These are phyloP conservation scores for Flagelloscypha sp. DNA, from an alignment of 768 basidiomycete species.

Conservation along the genomic window DNA sequence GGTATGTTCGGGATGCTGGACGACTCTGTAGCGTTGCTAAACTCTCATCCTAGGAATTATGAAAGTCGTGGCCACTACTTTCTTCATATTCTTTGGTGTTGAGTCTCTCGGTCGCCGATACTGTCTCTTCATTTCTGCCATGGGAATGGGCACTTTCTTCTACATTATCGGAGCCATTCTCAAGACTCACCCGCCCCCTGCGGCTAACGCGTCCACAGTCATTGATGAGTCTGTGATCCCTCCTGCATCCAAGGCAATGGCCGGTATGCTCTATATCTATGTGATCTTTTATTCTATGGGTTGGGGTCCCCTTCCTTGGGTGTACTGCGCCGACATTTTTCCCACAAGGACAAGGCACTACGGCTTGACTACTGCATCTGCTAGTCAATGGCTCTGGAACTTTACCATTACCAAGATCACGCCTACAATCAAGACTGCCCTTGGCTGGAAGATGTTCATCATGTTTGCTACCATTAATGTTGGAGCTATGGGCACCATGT, in stretches of 20 bases:
- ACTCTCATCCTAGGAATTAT: constrained; percentile 32
- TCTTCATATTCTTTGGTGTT: constrained; percentile 62
- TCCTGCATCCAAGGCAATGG: constrained; percentile 67
- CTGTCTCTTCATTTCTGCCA: constrained; percentile 62
- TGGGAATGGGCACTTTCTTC: constrained; percentile 75
- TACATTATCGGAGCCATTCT: constrained; percentile 81
- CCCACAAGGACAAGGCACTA: constrained; percentile 77
- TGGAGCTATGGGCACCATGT: constrained; percentile 58
- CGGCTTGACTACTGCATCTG: constrained; percentile 66
- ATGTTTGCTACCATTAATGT: constrained; percentile 73
- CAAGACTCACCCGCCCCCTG: constrained; percentile 62
- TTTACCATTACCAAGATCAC: constrained; percentile 69
- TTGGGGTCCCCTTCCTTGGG: constrained; percentile 49
- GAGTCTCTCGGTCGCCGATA: constrained; percentile 62
- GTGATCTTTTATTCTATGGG: constrained; percentile 74
- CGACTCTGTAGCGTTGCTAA: constrained; percentile 5
- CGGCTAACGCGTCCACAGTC: constrained; percentile 15
- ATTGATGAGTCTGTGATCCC: constrained; percentile 34
- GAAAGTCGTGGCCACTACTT: constrained; percentile 55
- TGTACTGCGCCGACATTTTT: constrained; percentile 81
- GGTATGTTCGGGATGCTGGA: constrained; percentile 13
- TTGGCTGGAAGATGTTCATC: constrained; percentile 71
- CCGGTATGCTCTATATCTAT: constrained; percentile 79
- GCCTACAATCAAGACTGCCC: constrained; percentile 47
- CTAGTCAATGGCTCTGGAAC: constrained; percentile 80